Conservation (phyloP, 768 basidiomycete species). For the Lyophyllum semitale region DNA sequence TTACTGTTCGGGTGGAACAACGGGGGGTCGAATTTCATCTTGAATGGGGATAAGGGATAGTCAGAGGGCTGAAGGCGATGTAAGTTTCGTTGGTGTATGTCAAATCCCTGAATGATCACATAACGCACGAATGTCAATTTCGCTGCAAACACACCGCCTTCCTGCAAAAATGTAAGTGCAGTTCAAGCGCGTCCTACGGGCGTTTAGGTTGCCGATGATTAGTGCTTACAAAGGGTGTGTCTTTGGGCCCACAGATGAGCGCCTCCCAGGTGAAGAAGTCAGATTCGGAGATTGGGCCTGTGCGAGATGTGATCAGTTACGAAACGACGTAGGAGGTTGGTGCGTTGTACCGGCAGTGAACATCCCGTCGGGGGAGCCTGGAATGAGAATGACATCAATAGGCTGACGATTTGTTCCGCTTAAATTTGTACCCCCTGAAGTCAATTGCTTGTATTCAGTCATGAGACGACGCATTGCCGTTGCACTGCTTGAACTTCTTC, state of each 20-base stretch:
- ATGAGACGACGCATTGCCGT: conserved; percentile 86
- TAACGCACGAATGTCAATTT: conserved; percentile 86
- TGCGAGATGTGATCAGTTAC: conserved; percentile 7
- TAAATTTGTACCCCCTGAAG: conserved; percentile 60
- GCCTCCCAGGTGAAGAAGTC: conserved; percentile 98
- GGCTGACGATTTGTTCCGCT: conserved; percentile 1
- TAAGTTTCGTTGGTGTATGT: not conserved
- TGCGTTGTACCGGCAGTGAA: conserved; percentile 77
- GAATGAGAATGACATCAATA: conserved; percentile 9
- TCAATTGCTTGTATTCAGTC: conserved; percentile 91
- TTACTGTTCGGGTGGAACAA: conserved; percentile 96
- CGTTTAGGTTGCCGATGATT: not conserved
- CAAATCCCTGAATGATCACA: not conserved
- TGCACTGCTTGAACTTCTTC: conserved; percentile 53
- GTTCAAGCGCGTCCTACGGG: not conserved
- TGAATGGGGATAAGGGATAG: conserved; percentile 98
- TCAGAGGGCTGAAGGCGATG: conserved; percentile 68
- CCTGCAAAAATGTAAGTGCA: conserved; percentile 43
- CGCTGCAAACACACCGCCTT: conserved; percentile 93
- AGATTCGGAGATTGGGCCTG: conserved; percentile 86
- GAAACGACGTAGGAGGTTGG: not conserved
- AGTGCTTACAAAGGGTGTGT: conserved; percentile 84
- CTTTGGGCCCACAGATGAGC: conserved; percentile 89
- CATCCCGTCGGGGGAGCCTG: conserved; percentile 92
- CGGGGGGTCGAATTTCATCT: conserved; percentile 98